Percentiles rank a stretch among this genome's conserved stretches.
These are phyloP conservation scores for Helianthus tuberosus DNA, from an alignment of 129 eudicot species.

Conservation along the genomic window DNA sequence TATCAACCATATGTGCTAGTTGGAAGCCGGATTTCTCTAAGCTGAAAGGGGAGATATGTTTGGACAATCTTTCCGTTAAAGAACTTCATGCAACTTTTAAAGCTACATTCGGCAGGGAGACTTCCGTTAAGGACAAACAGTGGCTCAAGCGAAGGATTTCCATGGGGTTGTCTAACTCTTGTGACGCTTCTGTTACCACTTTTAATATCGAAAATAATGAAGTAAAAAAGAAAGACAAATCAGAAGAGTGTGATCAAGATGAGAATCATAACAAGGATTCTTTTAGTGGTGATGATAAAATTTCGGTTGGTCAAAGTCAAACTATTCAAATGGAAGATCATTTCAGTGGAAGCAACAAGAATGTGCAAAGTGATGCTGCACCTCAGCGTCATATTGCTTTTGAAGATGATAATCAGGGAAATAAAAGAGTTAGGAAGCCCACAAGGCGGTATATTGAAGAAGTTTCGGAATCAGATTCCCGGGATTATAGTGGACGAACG, in stretches of 20 bases:
- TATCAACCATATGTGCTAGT: slow-evolving; percentile 41
- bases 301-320: slow-evolving; percentile 26
- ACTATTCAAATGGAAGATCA: slow-evolving; percentile 41
- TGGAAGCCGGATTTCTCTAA: slow-evolving; percentile 79
- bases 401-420: slow-evolving; percentile 56
- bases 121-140: slow-evolving; percentile 93
- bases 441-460: slow-evolving; percentile 93
- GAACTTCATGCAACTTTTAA: slow-evolving; percentile 95
- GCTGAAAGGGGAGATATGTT: slow-evolving; percentile 73
- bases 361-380: slow-evolving; percentile 32
- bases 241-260: slow-evolving; percentile 32
- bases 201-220: slow-evolving; percentile 57
- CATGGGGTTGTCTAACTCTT: slow-evolving; percentile 90
- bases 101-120: slow-evolving; percentile 96
- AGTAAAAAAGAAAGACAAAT: slow-evolving; percentile 59
- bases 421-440: slow-evolving; percentile 94
- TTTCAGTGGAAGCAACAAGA: slow-evolving; percentile 33
- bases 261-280: slow-evolving; percentile 29
- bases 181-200: slow-evolving; percentile 78
- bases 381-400: slow-evolving; percentile 34
- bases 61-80: slow-evolving; percentile 77
- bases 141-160: slow-evolving; percentile 97
- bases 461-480: slow-evolving; percentile 70
- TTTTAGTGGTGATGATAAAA: slow-evolving; percentile 29
- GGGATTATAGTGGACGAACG: slow-evolving; percentile 54